These are phyloP conservation scores for Moringa oleifera DNA, from an alignment of 345 rosid species.

Conservation along the genomic window DNA sequence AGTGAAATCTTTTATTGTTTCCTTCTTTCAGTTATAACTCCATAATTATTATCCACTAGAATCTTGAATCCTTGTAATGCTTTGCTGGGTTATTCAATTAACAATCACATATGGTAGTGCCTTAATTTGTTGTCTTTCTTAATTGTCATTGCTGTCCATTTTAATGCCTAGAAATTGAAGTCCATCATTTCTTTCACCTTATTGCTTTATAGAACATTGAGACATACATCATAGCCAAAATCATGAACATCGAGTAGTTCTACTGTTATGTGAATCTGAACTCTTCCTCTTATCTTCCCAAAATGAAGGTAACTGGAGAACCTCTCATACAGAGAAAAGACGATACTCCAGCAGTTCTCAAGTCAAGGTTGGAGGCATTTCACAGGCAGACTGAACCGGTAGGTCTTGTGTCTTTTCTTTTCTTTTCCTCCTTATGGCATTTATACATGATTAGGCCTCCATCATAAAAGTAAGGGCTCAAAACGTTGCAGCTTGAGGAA, in stretches of 20 bases:
- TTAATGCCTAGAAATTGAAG: background rate
- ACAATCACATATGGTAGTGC: background rate
- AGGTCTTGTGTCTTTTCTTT: slow-evolving; percentile 3
- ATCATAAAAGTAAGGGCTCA: no score
- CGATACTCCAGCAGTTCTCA: slow-evolving; percentile 86
- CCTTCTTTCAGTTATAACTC: slow-evolving; percentile 3
- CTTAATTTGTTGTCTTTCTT: slow-evolving; percentile 10
- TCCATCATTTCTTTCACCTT: background rate
- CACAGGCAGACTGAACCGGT: slow-evolving; percentile 92
- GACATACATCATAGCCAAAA: no score
- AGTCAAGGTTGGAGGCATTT: slow-evolving; percentile 80
- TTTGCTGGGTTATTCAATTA: background rate
- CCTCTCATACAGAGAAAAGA: slow-evolving; percentile 89
- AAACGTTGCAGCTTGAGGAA: no score
- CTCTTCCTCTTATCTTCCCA: background rate
- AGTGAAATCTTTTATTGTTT: background rate
- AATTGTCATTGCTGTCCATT: background rate
- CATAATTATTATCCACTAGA: background rate
- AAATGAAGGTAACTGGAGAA: slow-evolving; percentile 86
- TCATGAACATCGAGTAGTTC: no score
- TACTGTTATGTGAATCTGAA: no score
- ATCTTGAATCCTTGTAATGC: background rate
- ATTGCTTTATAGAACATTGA: background rate
- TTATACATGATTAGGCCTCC: background rate
- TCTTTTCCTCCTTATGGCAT: background rate